phyloP scores from a whole-genome alignment of 805 yeast genomes.

The Torulaspora franciscae region DNA sequence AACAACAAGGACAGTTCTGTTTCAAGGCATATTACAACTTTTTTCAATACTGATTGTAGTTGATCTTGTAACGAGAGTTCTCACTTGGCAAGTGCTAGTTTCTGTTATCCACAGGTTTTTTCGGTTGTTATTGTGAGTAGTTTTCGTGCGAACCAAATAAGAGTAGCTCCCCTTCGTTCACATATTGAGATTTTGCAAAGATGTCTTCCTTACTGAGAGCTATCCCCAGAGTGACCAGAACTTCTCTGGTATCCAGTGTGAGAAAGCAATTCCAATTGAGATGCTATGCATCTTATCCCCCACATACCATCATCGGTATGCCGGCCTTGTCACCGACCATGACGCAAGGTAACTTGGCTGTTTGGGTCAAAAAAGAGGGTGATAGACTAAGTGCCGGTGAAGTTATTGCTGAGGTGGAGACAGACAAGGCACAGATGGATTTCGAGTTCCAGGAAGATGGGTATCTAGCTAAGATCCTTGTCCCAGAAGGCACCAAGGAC shows the following conservation, averaged over 20 bases:
- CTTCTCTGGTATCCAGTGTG: constrained; percentile 18
- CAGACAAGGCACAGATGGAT: constrained; percentile 97
- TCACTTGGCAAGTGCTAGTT: neutral
- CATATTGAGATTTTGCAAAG: constrained; percentile 4
- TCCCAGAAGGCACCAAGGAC: constrained; percentile 82
- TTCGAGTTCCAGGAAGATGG: constrained; percentile 98
- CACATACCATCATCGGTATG: constrained; percentile 88
- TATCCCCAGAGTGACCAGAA: constrained; percentile 24
- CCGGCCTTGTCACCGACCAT: constrained; percentile 99
- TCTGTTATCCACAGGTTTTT: neutral
- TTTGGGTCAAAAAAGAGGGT: constrained; percentile 88
- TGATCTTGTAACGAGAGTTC: neutral
- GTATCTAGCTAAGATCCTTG: constrained; percentile 76
- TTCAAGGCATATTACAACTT: neutral
- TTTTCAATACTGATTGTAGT: neutral
- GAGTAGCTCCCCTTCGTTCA: constrained; percentile 4
- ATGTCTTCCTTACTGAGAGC: constrained; percentile 33
- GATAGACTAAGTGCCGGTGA: constrained; percentile 89
- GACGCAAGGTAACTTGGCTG: constrained; percentile 90
- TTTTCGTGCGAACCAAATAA: neutral
- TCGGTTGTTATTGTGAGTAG: neutral
- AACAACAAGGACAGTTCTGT: neutral
- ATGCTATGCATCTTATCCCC: constrained; percentile 53
- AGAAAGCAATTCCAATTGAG: constrained; percentile 25
- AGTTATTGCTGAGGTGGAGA: constrained; percentile 92